Evolutionary conservation across 2,329 filamentous ascomycete genomes (phyloP).

Genomic region (Nemania diffusa): DNA sequence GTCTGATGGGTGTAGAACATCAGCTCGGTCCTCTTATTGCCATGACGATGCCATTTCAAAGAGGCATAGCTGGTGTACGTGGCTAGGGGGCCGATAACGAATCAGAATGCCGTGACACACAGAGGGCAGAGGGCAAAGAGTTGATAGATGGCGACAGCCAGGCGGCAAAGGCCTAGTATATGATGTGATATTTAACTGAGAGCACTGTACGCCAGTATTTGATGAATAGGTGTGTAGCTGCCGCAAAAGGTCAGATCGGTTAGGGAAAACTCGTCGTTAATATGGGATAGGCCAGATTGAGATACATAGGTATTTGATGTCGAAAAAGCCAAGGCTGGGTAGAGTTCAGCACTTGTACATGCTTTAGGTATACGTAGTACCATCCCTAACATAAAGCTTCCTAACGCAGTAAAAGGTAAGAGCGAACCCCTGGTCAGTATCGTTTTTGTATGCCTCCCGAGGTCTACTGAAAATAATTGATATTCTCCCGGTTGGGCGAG

Average conservation of each 20-base stretch:
- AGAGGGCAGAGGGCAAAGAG: background rate
- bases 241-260: background rate
- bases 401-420: background rate
- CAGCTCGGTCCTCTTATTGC: slow-evolving; percentile 7
- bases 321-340: background rate
- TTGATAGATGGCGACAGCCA: slow-evolving; percentile 9
- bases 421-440: background rate
- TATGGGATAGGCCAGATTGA: background rate
- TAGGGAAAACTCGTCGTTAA: slow-evolving; percentile 1
- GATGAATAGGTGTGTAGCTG: slow-evolving; percentile 2
- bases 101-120: slow-evolving; percentile 12
- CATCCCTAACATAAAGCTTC: background rate
- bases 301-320: slow-evolving; percentile 3
- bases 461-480: background rate
- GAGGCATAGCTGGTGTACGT: slow-evolving; percentile 14
- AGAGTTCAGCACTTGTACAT: slow-evolving; percentile 6
- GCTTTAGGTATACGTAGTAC: background rate
- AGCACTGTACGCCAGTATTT: slow-evolving; percentile 8
- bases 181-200: slow-evolving; percentile 18
- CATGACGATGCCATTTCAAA: slow-evolving; percentile 6
- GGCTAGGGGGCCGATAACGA: slow-evolving; percentile 10
- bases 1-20: slow-evolving; percentile 7
- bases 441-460: background rate
- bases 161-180: slow-evolving; percentile 6
- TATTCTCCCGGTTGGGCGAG: too few species aligned